Percentiles rank a stretch among this genome's conserved stretches.
Conservation (phyloP, 441 rosid species). For the Cnidoscolus chayamansa region DNA sequence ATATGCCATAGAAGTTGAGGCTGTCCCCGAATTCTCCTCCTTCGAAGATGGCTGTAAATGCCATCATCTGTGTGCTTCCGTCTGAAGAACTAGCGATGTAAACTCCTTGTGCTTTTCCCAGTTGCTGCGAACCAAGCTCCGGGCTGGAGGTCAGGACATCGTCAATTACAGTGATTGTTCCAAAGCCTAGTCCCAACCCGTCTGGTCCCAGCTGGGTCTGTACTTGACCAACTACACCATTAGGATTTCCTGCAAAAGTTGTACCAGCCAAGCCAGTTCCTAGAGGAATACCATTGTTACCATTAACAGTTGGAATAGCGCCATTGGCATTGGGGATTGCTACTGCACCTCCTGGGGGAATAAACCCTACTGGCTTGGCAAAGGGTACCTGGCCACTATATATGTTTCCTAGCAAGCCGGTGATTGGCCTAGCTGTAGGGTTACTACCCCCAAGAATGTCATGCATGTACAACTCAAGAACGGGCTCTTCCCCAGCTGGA, state of each 20-base stretch:
- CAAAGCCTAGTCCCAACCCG: constrained; percentile 80
- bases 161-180: constrained; percentile 84
- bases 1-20: constrained; percentile 82
- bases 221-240: constrained; percentile 40
- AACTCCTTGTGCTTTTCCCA: constrained; percentile 91
- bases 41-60: constrained; percentile 83
- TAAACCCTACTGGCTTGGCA: constrained; percentile 73
- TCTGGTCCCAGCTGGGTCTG: constrained; percentile 80
- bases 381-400: constrained; percentile 89
- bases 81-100: constrained; percentile 81
- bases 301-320: constrained; percentile 72
- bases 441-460: constrained; percentile 84
- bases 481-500: constrained; percentile 38
- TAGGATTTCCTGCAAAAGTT: constrained; percentile 40
- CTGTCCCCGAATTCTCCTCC: constrained; percentile 83
- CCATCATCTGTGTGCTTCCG: constrained; percentile 88
- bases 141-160: constrained; percentile 69
- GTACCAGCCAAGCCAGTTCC: constrained; percentile 91
- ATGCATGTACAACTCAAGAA: constrained; percentile 81
- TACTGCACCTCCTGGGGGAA: constrained; percentile 55
- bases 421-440: constrained; percentile 83
- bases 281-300: constrained; percentile 66
- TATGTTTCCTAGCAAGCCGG: constrained; percentile 86
- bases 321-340: constrained; percentile 88
- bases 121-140: constrained; percentile 61